phyloP scores from a whole-genome alignment of 78 protist species.

The Mastigamoeba balamuthi region DNA sequence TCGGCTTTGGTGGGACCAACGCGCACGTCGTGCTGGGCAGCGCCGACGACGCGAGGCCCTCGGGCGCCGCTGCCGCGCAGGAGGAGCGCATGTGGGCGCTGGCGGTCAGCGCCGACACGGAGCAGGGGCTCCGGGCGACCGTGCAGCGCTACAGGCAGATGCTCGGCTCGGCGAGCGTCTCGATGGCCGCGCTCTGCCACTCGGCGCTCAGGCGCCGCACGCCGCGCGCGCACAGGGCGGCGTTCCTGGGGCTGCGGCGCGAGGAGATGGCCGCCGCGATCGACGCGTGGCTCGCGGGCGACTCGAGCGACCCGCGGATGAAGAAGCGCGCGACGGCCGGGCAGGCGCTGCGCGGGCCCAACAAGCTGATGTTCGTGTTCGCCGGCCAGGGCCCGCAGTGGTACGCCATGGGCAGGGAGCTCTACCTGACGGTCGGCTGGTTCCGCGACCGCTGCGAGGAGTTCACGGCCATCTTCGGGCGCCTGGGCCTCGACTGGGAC shows the following conservation, averaged over 20 bases:
- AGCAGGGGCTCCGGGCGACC: background rate
- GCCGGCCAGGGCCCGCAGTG: slow-evolving; percentile 75
- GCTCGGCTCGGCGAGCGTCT: background rate
- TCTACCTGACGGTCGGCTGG: background rate
- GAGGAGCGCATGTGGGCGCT: background rate
- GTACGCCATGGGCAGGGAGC: slow-evolving; percentile 45
- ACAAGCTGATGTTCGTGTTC: slow-evolving; percentile 44
- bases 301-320: background rate
- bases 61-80: background rate
- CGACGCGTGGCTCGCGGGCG: background rate
- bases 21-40: slow-evolving; percentile 24
- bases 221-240: background rate
- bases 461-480: background rate
- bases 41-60: background rate
- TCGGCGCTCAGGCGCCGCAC: background rate
- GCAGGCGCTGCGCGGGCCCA: background rate
- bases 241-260: background rate
- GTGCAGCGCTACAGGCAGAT: no score
- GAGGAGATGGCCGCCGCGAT: background rate
- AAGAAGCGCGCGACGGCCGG: background rate
- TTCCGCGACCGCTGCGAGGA: background rate
- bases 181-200: background rate
- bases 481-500: background rate
- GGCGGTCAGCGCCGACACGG: background rate
- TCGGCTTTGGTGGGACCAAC: slow-evolving; percentile 80